Conservation (phyloP, 306 rosid genomes). For the Hippophae rhamnoides region DNA sequence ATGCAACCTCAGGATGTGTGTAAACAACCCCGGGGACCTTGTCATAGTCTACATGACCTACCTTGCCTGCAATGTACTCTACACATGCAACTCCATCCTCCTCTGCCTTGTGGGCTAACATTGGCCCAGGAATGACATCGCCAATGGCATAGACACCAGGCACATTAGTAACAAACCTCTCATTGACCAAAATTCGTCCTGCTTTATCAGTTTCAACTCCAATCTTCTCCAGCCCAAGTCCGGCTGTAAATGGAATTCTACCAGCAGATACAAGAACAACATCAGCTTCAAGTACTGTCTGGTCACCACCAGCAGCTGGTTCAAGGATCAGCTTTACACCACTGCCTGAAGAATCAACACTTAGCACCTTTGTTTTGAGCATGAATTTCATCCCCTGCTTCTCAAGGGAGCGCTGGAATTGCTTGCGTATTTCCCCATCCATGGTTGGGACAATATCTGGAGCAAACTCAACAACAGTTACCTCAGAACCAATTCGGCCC, state of each 20-base stretch:
- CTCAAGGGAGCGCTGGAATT: slow-evolving; percentile 88
- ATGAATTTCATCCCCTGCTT: slow-evolving; percentile 90
- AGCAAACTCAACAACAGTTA: slow-evolving; percentile 92
- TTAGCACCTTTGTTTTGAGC: slow-evolving; percentile 91
- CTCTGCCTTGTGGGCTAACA: slow-evolving; percentile 99
- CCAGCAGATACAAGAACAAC: slow-evolving; percentile 98
- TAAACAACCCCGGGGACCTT: slow-evolving; percentile 96
- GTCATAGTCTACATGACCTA: slow-evolving; percentile 97
- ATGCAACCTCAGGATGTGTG: slow-evolving; percentile 93
- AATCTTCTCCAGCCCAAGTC: slow-evolving; percentile 70
- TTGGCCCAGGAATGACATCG: slow-evolving; percentile 95
- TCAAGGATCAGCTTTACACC: slow-evolving; percentile 87
- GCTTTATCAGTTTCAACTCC: slow-evolving; percentile 81
- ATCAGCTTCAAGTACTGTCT: slow-evolving; percentile 70
- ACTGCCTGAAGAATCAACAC: slow-evolving; percentile 75
- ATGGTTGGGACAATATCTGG: slow-evolving; percentile 85
- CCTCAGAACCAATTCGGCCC: slow-evolving; percentile 87
- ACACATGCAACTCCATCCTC: slow-evolving; percentile 99
- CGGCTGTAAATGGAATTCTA: slow-evolving; percentile 80
- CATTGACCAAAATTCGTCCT: slow-evolving; percentile 80
- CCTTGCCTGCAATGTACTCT: slow-evolving; percentile 92
- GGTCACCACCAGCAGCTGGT: slow-evolving; percentile 91
- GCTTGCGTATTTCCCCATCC: slow-evolving; percentile 91
- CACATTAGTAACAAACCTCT: slow-evolving; percentile 67
- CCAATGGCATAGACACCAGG: slow-evolving; percentile 84